These are phyloP conservation scores for Syzygium malaccense DNA, from an alignment of 441 rosid species.

Conservation along the genomic window DNA sequence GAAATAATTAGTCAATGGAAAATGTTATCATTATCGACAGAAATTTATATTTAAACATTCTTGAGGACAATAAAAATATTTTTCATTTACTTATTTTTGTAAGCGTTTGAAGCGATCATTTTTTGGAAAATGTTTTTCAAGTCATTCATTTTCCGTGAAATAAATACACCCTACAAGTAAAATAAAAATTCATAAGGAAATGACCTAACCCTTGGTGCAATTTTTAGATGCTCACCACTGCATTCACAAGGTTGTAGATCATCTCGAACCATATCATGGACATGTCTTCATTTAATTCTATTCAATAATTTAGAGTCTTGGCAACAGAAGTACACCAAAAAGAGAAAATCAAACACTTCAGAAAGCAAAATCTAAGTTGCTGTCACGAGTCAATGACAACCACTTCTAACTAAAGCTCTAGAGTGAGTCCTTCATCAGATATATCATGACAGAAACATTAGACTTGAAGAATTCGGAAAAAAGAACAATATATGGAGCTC, in stretches of 20 bases:
- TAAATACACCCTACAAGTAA: neutral
- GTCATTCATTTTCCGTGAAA: too few relatives aligned
- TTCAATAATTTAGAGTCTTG: neutral
- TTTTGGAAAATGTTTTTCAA: neutral
- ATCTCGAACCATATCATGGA: neutral
- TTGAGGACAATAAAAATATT: too few relatives aligned
- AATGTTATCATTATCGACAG: neutral
- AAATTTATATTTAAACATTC: too few relatives aligned
- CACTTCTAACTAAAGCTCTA: neutral
- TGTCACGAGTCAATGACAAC: neutral
- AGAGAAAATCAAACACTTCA: neutral
- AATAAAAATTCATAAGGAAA: neutral
- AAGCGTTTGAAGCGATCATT: neutral
- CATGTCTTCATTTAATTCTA: neutral
- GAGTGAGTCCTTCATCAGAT: neutral
- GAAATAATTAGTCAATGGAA: neutral
- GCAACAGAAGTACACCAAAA: neutral
- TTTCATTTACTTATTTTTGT: too few relatives aligned
- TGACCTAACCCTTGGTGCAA: neutral
- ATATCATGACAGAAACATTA: slow-evolving; percentile 1
- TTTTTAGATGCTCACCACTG: neutral
- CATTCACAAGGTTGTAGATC: neutral
- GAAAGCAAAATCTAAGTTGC: neutral
- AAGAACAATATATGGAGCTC: neutral
- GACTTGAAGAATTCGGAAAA: neutral